Percentiles rank a stretch among this genome's conserved stretches.
Conservation (phyloP, 257 asterid species). For the Fraxinus excelsior region DNA sequence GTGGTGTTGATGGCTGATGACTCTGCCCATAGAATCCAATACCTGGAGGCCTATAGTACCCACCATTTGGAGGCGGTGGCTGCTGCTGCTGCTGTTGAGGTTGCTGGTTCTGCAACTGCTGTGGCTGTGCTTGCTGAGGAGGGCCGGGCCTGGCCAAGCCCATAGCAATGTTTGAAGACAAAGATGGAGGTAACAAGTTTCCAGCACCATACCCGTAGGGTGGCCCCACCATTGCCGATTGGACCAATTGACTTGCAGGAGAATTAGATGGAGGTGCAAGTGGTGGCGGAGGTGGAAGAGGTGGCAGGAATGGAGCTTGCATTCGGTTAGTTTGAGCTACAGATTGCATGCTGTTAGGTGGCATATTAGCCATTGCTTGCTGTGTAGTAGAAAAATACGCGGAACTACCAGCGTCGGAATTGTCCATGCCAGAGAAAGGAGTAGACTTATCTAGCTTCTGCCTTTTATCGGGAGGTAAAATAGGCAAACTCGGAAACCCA, state of each 20-base stretch:
- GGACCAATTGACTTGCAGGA: constrained; percentile 48
- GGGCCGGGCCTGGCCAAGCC: constrained; percentile 57
- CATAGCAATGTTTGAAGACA: constrained; percentile 40
- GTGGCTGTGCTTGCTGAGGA: constrained; percentile 33
- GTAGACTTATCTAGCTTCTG: constrained; percentile 59
- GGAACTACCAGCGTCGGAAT: constrained; percentile 49
- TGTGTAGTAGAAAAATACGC: constrained; percentile 46
- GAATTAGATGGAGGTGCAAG: constrained; percentile 42
- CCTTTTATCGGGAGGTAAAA: constrained; percentile 59
- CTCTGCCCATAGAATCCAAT: constrained; percentile 81
- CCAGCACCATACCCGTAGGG: constrained; percentile 59
- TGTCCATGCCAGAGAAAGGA: constrained; percentile 43
- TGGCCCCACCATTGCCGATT: constrained; percentile 44
- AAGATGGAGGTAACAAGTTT: constrained; percentile 48
- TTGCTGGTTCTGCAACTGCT: constrained; percentile 35
- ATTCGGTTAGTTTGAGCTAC: constrained; percentile 39
- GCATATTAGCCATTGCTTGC: constrained; percentile 46
- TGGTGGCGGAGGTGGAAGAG: constrained; percentile 46
- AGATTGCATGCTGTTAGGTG: constrained; percentile 43
- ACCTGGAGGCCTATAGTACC: constrained; percentile 75
- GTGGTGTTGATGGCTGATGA: constrained; percentile 82
- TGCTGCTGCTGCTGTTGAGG: constrained; percentile 38
- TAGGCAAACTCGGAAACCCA: constrained; percentile 41
- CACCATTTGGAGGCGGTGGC: constrained; percentile 48
- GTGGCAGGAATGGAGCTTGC: constrained; percentile 35